Evolutionary conservation across 805 yeast genomes (phyloP).

Genomic region (Wickerhamomyces rabaulensis): DNA sequence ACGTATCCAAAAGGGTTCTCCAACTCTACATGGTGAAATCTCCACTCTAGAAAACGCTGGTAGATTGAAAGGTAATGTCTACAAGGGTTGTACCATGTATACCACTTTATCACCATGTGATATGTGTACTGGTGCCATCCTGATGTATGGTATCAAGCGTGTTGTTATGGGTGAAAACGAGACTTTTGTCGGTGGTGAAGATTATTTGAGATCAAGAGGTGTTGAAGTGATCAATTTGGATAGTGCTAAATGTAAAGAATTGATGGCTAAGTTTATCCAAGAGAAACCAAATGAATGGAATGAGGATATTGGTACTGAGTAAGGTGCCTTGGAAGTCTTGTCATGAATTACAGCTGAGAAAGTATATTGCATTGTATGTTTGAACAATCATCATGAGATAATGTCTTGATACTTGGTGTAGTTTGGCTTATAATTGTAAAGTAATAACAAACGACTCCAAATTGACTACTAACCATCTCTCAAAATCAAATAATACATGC

Average conservation of each 20-base stretch:
- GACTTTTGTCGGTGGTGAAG: slow-evolving; percentile 82
- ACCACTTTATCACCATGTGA: slow-evolving; percentile 90
- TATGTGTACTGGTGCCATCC: slow-evolving; percentile 93
- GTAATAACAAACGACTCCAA: too few species aligned
- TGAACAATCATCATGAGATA: too few species aligned
- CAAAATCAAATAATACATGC: not conserved
- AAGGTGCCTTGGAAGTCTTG: too few species aligned
- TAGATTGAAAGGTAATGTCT: slow-evolving; percentile 70
- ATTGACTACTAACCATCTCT: too few species aligned
- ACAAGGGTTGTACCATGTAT: slow-evolving; percentile 80
- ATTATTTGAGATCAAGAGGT: slow-evolving; percentile 58
- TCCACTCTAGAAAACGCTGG: slow-evolving; percentile 89
- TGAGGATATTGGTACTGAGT: slow-evolving; percentile 65
- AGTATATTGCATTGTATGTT: too few species aligned
- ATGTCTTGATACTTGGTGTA: too few species aligned
- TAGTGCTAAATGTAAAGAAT: slow-evolving; percentile 53
- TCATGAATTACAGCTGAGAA: too few species aligned
- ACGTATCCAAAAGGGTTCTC: slow-evolving; percentile 79
- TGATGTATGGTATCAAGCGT: slow-evolving; percentile 82
- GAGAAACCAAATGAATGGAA: slow-evolving; percentile 77
- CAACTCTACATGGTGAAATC: slow-evolving; percentile 90
- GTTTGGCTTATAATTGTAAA: too few species aligned
- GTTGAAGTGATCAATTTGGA: slow-evolving; percentile 64
- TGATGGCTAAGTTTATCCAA: slow-evolving; percentile 75
- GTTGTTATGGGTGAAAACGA: slow-evolving; percentile 87